A percentile compares a stretch with the other conserved stretches of the same genome.
phyloP scores from a whole-genome alignment of 1,284 basidiomycete species.

The Irpex sp. region DNA sequence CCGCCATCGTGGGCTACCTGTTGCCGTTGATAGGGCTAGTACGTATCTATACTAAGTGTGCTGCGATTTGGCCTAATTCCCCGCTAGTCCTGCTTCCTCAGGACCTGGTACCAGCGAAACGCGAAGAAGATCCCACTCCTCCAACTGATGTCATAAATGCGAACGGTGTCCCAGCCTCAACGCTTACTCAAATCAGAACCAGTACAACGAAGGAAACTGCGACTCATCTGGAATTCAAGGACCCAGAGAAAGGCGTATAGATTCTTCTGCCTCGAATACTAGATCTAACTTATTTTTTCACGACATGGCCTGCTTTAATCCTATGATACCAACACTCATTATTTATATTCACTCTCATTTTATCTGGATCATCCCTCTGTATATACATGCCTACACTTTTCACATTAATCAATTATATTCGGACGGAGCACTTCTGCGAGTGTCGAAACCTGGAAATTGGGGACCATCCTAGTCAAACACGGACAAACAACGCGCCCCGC shows the following conservation, averaged over 20 bases:
- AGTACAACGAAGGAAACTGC: not conserved
- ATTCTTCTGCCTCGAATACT: too few species aligned
- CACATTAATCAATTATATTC: not conserved
- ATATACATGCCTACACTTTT: too few species aligned
- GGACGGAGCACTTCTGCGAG: not conserved
- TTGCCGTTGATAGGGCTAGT: conserved; percentile 48
- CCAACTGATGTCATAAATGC: not conserved
- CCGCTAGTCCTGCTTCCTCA: conserved; percentile 7
- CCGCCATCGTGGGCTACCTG: conserved; percentile 49
- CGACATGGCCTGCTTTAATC: too few species aligned
- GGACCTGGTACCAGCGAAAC: conserved; percentile 11
- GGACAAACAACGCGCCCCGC: not conserved
- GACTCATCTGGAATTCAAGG: not conserved
- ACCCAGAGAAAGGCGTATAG: not conserved
- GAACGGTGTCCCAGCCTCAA: not conserved
- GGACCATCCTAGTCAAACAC: not conserved
- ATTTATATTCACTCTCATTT: too few species aligned
- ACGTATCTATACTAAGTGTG: conserved; percentile 5
- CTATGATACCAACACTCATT: too few species aligned
- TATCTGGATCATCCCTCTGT: too few species aligned
- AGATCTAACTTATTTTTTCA: too few species aligned
- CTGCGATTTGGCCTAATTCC: not conserved
- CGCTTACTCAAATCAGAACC: not conserved
- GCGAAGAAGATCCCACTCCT: conserved; percentile 2
- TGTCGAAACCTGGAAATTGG: not conserved